Percentiles rank a stretch among this genome's conserved stretches.
Evolutionary conservation across 1,284 basidiomycete genomes (phyloP).

Genomic region (Ustilago shanxiensis): DNA sequence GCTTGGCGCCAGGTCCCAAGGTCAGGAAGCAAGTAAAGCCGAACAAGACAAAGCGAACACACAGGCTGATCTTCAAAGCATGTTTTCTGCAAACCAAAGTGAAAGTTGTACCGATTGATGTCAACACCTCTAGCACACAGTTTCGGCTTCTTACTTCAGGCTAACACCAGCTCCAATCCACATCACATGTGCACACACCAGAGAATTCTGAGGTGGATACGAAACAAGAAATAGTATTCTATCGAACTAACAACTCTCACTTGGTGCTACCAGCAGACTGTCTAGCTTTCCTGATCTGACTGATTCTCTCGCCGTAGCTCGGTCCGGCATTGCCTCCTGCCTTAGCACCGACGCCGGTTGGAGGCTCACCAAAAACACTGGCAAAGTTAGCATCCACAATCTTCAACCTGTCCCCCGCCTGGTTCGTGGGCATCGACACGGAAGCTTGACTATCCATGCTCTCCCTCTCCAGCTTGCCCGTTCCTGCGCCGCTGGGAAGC

Average conservation of each 20-base stretch:
- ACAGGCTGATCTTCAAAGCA: not conserved
- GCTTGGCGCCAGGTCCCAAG: no score
- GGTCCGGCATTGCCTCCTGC: slow-evolving; percentile 13
- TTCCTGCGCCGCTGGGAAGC: slow-evolving; percentile 19
- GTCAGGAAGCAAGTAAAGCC: not conserved
- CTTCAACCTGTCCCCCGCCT: slow-evolving; percentile 8
- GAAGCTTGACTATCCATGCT: slow-evolving; percentile 34
- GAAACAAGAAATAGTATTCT: not conserved
- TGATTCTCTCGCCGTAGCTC: slow-evolving; percentile 37
- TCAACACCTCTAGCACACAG: no score
- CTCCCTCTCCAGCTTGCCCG: slow-evolving; percentile 23
- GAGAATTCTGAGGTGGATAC: not conserved
- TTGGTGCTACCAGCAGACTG: slow-evolving; percentile 24
- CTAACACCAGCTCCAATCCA: no score
- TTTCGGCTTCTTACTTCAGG: no score
- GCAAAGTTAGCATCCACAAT: slow-evolving; percentile 13
- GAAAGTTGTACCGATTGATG: no score
- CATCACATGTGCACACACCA: not conserved
- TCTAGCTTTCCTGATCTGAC: slow-evolving; percentile 39
- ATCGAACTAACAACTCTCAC: not conserved
- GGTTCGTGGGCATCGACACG: slow-evolving; percentile 6
- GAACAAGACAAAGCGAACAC: not conserved
- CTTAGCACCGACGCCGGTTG: not conserved
- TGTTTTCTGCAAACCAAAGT: not conserved
- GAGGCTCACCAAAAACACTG: slow-evolving; percentile 19